These are phyloP conservation scores for Celoporthe dispersa DNA, from an alignment of 2,329 filamentous ascomycete species.

Conservation along the genomic window DNA sequence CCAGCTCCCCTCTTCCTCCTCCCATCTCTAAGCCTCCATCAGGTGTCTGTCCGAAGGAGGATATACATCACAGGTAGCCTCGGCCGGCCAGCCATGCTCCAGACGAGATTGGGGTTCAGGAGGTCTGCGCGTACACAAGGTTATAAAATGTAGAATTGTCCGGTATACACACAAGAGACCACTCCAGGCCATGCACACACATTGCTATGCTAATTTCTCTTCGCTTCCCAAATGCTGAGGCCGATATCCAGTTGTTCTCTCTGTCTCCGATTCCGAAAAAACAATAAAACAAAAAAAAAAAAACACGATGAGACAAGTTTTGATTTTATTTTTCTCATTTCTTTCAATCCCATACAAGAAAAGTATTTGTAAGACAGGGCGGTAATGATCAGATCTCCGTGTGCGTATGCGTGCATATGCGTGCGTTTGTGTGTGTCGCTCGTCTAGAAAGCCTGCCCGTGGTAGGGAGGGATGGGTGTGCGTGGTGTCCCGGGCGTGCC, in stretches of 20 bases:
- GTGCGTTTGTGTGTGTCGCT: not conserved
- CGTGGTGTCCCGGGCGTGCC: constrained; percentile 29
- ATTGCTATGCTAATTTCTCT: constrained; percentile 30
- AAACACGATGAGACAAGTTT: not conserved
- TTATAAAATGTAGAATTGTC: constrained; percentile 4
- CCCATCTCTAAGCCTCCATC: no score
- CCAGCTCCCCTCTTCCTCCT: no score
- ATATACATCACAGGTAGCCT: not conserved
- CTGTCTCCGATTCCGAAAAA: no score
- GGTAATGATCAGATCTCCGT: not conserved
- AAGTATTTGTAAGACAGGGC: not conserved
- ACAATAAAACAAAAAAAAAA: no score
- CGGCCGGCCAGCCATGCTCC: not conserved
- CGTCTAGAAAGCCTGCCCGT: constrained; percentile 40
- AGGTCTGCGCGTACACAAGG: not conserved
- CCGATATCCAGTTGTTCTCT: not conserved
- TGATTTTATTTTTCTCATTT: no score
- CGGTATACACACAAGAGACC: constrained; percentile 21
- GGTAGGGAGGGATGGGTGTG: constrained; percentile 33
- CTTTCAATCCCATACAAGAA: not conserved
- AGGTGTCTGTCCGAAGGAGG: not conserved
- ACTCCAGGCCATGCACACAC: constrained; percentile 26
- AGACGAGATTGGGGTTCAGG: not conserved
- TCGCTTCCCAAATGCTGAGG: constrained; percentile 8
- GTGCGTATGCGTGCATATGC: not conserved